Evolutionary conservation across 352 stramenopile species (phyloP).

Genomic region (Pythium coloratum): DNA sequence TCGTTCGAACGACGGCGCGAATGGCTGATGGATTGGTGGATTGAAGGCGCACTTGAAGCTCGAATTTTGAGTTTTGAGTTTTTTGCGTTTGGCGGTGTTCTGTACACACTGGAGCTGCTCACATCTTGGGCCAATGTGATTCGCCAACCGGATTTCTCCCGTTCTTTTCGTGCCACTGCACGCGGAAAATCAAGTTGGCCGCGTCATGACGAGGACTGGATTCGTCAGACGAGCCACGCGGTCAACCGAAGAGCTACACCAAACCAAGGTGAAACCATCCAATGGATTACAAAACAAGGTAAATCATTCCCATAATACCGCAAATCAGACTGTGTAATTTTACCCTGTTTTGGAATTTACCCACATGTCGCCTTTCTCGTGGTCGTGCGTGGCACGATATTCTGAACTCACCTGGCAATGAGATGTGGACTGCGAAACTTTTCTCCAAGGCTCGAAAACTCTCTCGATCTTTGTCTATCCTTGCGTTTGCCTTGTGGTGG

Average conservation of each 20-base stretch:
- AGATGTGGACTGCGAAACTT: not conserved
- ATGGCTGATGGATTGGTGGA: not conserved
- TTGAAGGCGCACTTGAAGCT: not conserved
- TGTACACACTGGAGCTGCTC: too few relatives aligned
- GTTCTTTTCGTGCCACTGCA: not conserved
- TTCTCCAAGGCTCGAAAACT: not conserved
- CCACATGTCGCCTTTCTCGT: not conserved
- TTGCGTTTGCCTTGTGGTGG: not conserved
- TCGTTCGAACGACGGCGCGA: not conserved
- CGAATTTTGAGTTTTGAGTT: not conserved
- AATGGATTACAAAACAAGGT: not conserved
- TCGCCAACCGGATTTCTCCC: not conserved
- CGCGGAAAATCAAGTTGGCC: not conserved
- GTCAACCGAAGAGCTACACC: not conserved
- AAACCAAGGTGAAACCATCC: not conserved
- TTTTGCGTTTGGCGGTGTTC: too few relatives aligned
- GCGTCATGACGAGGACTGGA: not conserved
- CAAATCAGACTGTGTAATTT: not conserved
- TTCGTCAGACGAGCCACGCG: not conserved
- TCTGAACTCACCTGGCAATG: not conserved
- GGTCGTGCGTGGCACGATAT: not conserved
- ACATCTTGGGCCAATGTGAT: not conserved
- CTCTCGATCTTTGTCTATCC: not conserved
- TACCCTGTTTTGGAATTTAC: slow-evolving; percentile 1
- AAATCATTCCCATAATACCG: not conserved